phyloP scores from a whole-genome alignment of 495 filamentous ascomycete genomes.

The Immersiella caudata region DNA sequence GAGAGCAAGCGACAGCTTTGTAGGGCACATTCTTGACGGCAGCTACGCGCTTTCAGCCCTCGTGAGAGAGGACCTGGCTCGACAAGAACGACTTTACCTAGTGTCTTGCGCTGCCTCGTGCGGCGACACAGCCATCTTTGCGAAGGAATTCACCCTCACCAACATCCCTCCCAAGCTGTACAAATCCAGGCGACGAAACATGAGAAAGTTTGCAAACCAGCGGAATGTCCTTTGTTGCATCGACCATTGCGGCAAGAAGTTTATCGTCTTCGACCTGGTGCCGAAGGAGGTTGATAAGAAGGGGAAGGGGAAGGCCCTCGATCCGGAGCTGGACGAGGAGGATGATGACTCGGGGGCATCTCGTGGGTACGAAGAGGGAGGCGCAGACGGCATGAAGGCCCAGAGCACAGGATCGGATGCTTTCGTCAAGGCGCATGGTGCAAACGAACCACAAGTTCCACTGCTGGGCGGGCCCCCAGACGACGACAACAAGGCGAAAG shows the following conservation, averaged over 20 bases:
- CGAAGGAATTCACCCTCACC: not conserved
- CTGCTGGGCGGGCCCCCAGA: too few species aligned
- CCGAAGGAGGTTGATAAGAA: too few species aligned
- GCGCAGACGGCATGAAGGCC: too few species aligned
- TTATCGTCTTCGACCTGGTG: not conserved
- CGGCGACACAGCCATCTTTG: not conserved
- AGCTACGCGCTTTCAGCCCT: not conserved
- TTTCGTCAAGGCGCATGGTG: too few species aligned
- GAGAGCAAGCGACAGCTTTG: not conserved
- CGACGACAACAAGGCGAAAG: too few species aligned
- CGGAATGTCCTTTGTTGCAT: not conserved
- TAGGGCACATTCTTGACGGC: not conserved
- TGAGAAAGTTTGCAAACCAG: not conserved
- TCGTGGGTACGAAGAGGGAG: too few species aligned
- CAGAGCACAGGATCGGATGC: too few species aligned
- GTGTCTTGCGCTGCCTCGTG: not conserved
- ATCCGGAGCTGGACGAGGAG: too few species aligned
- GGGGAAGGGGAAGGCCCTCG: too few species aligned
- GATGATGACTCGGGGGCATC: too few species aligned
- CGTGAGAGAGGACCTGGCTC: not conserved
- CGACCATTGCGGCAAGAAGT: not conserved
- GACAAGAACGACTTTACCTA: not conserved
- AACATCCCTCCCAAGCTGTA: not conserved
- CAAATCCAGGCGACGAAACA: not conserved
- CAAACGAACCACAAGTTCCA: too few species aligned